Evolutionary conservation across 2,329 filamentous ascomycete species (phyloP), one percentile per base, ranked within the genome.

Genomic region (Bipolaris sorokiniana): DNA sequence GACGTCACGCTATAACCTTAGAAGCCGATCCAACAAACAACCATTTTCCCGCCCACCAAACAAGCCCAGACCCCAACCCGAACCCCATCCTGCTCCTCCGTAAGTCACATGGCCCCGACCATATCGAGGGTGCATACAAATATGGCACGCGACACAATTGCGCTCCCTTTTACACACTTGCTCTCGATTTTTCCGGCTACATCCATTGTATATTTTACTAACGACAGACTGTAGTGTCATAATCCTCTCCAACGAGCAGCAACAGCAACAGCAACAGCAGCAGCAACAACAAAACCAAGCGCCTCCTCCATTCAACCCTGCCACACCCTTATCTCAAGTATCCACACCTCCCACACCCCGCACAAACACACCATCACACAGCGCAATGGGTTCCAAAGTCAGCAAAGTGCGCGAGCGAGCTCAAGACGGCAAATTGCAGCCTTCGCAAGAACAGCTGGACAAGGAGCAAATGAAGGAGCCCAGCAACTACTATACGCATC

Each of bases 391-490:
- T 20, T 73, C 72, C 34, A 72, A 72, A 52, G 53, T 63, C 33
- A 66, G 61, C 56, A 71, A 72, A 49, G 48, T 69, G 44, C 37
- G 59, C 7, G 58, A 58, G 31, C 34, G 61, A 6, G 48, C 59
- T 7, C 40, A 58, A 13, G 48, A 57, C 20, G 67, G 64, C 57
- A 70, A 70, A 48, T 56, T 71, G n/a, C 67, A 72, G 51, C 64
- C 66, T 7, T 63, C 62, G n/a, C 52, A 54, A 20, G 51, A 66
- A 4, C 67, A 66, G 38, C 57, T 62, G 15, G 72, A 75, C 46
- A 75, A 73, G 37, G 71, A 57, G n/a, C 64, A 75, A 47, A 72
- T 75, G 71, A 69, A 72, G 56, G 72, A 75, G 38, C 72, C 72
- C 2, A 46, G 54, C 11, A 74, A 74, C 36, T 75, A 75, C 60